Base-by-base conservation (phyloP, 2,329 filamentous ascomycete species). In the Chaetothyriales sp. region DNA sequence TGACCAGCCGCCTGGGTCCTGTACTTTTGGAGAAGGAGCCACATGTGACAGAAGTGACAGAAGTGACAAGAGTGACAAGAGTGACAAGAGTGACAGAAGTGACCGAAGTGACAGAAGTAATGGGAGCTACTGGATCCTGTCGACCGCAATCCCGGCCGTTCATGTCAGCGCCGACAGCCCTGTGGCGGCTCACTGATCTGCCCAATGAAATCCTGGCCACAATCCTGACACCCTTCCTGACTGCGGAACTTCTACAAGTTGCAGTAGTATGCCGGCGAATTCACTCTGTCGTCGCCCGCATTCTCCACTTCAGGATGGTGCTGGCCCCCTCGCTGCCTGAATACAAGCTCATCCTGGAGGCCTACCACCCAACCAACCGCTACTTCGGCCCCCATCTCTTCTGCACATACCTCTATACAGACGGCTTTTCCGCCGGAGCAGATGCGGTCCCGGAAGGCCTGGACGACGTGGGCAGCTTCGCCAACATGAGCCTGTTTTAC, bases 261-360 rank as follows among this genome's bases (percentile, higher is more conserved):
- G 73, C 78, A 43, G 61, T 72, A 45, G 71, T 82, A 50, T 84
- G 75, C 49, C 78, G 73, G 26, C 80, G 77, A 42, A 77, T 87
- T 59, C 74, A 83, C 63, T 76, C 72, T 43, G 62, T 84, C 43
- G 73, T 83, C 51, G 66, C 80, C 3, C 76, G 78, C 22, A 74
- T 86, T 44, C 66, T 87, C 6, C 77, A 84, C 55, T 73, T 75
- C 47, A 80, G 84, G 32, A 71, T 87, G 1, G 66, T 81, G 46
- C 64, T 74, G 18, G 77, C 79, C 18, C 73, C 79, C 3, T 68
- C 75, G 2, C 66, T 83, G 6, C 67, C 74, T 39, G 75, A 79
- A 39, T 78, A 86, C 61, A 77, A 80, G 49, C 67, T 92, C 42
- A 78, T 89, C 39, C 76, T 93, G 43, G 84, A 90, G 68, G 86